phyloP scores from a whole-genome alignment of 106 monocot species.

The Vanilla planifolia region DNA sequence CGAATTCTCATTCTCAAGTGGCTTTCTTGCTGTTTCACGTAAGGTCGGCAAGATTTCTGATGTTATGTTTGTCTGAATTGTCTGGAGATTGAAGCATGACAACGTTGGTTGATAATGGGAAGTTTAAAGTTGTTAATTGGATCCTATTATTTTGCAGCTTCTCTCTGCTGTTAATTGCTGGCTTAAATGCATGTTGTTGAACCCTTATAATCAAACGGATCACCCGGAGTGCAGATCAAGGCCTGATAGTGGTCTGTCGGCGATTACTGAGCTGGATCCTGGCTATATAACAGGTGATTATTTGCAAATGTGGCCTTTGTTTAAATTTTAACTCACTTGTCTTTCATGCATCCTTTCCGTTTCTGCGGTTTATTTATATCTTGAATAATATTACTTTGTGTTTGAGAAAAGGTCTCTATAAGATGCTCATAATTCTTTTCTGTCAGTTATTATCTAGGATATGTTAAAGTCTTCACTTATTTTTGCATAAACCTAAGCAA shows the following conservation, averaged over 20 bases:
- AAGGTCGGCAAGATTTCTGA: background rate
- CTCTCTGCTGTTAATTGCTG: conserved; percentile 97
- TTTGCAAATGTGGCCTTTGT: background rate
- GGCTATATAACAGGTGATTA: conserved; percentile 90
- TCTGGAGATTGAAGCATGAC: background rate
- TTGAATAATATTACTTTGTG: too few relatives aligned
- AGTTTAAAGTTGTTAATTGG: background rate
- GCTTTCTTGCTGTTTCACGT: too few relatives aligned
- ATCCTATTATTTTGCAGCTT: conserved; percentile 50
- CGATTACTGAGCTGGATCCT: conserved; percentile 95
- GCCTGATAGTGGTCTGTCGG: conserved; percentile 91
- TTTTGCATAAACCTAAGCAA: too few relatives aligned
- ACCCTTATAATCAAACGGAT: conserved; percentile 94
- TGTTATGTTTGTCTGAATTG: background rate
- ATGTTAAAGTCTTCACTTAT: too few relatives aligned
- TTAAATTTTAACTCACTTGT: background rate
- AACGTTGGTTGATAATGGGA: background rate
- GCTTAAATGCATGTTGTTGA: conserved; percentile 96
- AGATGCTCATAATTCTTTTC: too few relatives aligned
- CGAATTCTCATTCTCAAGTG: background rate
- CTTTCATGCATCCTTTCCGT: background rate
- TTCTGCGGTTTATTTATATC: background rate
- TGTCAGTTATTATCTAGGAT: too few relatives aligned
- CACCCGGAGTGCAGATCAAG: conserved; percentile 93
- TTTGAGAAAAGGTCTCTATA: too few relatives aligned